Conservation (phyloP, 1,284 basidiomycete species). For the Pyrrhoderma noxium region DNA sequence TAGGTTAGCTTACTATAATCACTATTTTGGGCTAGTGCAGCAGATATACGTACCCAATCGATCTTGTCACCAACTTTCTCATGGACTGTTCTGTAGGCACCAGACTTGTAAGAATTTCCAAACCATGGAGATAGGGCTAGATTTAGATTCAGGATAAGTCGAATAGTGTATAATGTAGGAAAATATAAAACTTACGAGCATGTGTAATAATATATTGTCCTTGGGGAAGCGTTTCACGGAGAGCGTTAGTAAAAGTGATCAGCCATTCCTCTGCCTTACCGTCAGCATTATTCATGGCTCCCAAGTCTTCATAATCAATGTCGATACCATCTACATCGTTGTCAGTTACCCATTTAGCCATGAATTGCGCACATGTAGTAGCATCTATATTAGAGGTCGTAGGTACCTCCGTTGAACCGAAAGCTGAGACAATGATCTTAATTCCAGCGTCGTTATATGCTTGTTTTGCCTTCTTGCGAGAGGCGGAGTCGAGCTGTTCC, state of each 20-base stretch:
- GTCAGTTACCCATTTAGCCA: slow-evolving; percentile 22
- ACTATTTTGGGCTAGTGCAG: background rate
- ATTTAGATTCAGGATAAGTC: background rate
- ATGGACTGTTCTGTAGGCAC: slow-evolving; percentile 21
- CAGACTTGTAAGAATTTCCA: slow-evolving; percentile 8
- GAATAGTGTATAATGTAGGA: background rate
- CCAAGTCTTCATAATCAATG: slow-evolving; percentile 22
- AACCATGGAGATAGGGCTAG: slow-evolving; percentile 14
- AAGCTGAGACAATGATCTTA: slow-evolving; percentile 22
- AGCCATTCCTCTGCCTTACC: slow-evolving; percentile 22
- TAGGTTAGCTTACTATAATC: background rate
- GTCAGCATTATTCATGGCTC: slow-evolving; percentile 23
- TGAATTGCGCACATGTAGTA: slow-evolving; percentile 10
- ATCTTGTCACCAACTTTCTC: slow-evolving; percentile 21
- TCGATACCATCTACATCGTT: slow-evolving; percentile 16
- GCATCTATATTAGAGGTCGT: slow-evolving; percentile 19
- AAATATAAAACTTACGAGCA: slow-evolving; percentile 19
- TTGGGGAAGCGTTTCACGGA: slow-evolving; percentile 22
- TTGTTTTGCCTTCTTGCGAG: slow-evolving; percentile 18
- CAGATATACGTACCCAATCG: slow-evolving; percentile 19
- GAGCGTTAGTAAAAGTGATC: slow-evolving; percentile 22
- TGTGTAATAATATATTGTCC: slow-evolving; percentile 23
- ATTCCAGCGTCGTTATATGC: slow-evolving; percentile 22
- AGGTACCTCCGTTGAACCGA: slow-evolving; percentile 21
- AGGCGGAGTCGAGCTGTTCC: slow-evolving; percentile 16